Evolutionary conservation across 2,329 filamentous ascomycete species (phyloP), one percentile per base, ranked within the genome.

Genomic region (Fusarium mundagurra): DNA sequence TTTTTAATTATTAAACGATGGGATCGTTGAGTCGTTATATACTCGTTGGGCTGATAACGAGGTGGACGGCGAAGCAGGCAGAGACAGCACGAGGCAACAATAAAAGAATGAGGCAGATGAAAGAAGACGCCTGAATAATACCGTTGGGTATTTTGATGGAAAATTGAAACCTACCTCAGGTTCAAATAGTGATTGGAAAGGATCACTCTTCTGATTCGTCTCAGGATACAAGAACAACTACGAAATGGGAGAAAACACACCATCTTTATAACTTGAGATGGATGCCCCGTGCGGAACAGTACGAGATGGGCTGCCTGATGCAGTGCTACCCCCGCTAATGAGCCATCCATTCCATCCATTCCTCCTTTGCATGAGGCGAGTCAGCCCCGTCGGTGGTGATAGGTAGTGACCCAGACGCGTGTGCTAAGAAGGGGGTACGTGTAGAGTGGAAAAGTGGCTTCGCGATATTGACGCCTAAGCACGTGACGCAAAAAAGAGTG

Each of bases 81-180:
- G 63, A 66, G 54, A 48, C 34, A 44, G 63, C 55, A 72, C 48
- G 43, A 73, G 69, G 70, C 69, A 72, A 41, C 53, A 61, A 41
- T 10, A 60, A 69, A 61, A 61, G 53, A 73, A 67, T 33, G 63
- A 74, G 64, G 64, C 68, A 69, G 58, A 69, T 57, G 54, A 55
- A 48, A 31, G 67, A 71, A 68, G 67, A 69, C 61, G 27, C 67
- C 55, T 54, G 53, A 57, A 71, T 44, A 73, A 63, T 54, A 61
- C 61, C 38, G 69, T 61, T 59, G 69, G 53, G 45, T 62, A 48
- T 50, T 66, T 47, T 38, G 41, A 44, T 44, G 44, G 27, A 27
- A 63, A 27, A 36, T 54, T 61, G 51, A 66, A 74, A 81, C 81
- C 76, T 83, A 82, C 81, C 81, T 81, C 72, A 78, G 78, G 80